These are phyloP conservation scores for Didymella exigua DNA, from an alignment of 2,329 filamentous ascomycete species.

Conservation along the genomic window DNA sequence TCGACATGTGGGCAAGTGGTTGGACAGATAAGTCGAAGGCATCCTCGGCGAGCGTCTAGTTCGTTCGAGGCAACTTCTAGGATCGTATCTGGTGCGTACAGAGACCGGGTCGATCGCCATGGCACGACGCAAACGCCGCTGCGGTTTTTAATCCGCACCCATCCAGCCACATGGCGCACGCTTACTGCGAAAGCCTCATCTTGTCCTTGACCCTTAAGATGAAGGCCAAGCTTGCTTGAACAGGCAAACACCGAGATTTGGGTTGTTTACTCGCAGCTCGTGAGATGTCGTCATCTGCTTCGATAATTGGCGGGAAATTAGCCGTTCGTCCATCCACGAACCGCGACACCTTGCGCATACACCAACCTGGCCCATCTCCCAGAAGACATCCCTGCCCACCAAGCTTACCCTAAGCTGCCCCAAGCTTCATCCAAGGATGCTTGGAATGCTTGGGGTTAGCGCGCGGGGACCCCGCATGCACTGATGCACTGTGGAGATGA, in stretches of 20 bases:
- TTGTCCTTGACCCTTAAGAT: no score
- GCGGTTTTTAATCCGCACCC: no score
- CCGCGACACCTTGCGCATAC: not conserved
- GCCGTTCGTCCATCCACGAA: constrained; percentile 10
- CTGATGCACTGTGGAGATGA: constrained; percentile 20
- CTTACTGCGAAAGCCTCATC: no score
- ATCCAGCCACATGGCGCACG: no score
- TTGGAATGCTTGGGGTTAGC: constrained; percentile 23
- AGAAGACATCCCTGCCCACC: not conserved
- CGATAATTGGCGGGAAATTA: constrained; percentile 19
- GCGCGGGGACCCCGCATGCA: constrained; percentile 25
- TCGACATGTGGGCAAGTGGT: no score
- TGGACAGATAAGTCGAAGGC: no score
- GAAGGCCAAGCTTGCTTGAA: not conserved
- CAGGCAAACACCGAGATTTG: not conserved
- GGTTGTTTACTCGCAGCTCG: not conserved
- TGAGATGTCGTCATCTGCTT: not conserved
- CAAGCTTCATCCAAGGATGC: constrained; percentile 26
- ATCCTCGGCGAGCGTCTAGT: no score
- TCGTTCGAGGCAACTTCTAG: no score
- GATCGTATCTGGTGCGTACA: no score
- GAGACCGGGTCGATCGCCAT: no score
- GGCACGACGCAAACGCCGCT: no score
- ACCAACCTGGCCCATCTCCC: constrained; percentile 31
- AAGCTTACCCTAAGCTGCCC: constrained; percentile 23